Percentiles rank a stretch among this genome's conserved stretches.
Conservation (phyloP, 768 basidiomycete species). For the Suillus variegatus region DNA sequence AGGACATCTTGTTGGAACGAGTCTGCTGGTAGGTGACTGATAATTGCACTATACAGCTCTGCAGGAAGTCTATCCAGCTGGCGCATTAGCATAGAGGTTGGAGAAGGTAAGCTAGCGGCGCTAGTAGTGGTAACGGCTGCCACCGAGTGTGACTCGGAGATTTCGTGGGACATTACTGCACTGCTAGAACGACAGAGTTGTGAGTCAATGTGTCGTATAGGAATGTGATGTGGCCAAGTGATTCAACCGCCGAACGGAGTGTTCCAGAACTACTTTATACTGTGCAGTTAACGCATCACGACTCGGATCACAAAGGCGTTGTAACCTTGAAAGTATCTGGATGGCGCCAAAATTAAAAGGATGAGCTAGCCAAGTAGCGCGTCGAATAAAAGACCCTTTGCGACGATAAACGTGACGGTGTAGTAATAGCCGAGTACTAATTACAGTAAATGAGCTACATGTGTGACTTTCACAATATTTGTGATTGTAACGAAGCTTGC, state of each 20-base stretch:
- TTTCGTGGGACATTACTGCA: background rate
- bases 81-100: background rate
- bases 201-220: background rate
- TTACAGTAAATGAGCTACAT: no score
- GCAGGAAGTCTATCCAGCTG: constrained; percentile 48
- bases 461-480: background rate
- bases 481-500: background rate
- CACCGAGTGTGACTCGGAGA: background rate
- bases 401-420: no score
- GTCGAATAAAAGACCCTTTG: background rate
- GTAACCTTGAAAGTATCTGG: background rate
- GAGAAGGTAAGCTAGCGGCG: background rate
- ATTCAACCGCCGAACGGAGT: background rate
- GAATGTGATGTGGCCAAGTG: background rate
- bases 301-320: background rate
- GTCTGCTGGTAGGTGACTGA: constrained; percentile 48
- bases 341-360: background rate
- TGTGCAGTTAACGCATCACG: background rate
- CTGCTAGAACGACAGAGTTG: background rate
- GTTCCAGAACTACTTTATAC: background rate
- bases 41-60: constrained; percentile 65
- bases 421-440: no score
- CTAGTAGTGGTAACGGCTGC: background rate
- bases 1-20: constrained; percentile 55
- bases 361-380: background rate